Evolutionary conservation across 2,329 filamentous ascomycete genomes (phyloP).

Genomic region (Cercospora canescens): DNA sequence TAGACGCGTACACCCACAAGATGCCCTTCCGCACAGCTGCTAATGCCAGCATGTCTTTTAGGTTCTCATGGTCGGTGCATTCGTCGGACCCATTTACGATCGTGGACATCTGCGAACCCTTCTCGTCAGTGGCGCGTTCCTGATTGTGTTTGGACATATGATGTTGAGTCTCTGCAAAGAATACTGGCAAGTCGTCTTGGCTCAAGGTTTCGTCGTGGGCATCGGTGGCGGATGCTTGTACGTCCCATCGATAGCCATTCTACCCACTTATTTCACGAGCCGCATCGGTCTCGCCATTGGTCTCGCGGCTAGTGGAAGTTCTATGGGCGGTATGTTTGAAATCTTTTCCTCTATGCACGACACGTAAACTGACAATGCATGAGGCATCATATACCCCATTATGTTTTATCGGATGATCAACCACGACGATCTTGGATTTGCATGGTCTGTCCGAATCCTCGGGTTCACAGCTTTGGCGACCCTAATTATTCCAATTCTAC

Average conservation of each 20-base stretch:
- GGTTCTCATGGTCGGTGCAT: conserved; percentile 46
- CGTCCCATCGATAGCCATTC: conserved; percentile 48
- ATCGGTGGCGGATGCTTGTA: conserved; percentile 47
- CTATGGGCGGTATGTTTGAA: conserved; percentile 30
- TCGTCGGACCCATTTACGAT: conserved; percentile 53
- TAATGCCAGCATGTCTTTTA: neutral
- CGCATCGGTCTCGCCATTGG: conserved; percentile 48
- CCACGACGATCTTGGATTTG: conserved; percentile 31
- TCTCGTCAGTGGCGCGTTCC: conserved; percentile 43
- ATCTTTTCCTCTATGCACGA: neutral
- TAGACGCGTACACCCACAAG: neutral
- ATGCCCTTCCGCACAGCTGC: neutral
- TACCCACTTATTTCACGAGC: conserved; percentile 50
- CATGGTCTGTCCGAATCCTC: conserved; percentile 34
- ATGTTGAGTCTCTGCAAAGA: conserved; percentile 50
- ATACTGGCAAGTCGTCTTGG: conserved; percentile 53
- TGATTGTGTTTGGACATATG: conserved; percentile 53
- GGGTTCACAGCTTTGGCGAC: conserved; percentile 37
- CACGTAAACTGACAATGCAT: neutral
- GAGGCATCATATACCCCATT: conserved; percentile 38
- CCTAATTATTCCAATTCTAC: conserved; percentile 31
- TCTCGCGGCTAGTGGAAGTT: conserved; percentile 47
- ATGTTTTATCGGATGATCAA: conserved; percentile 37
- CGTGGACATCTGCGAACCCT: conserved; percentile 49
- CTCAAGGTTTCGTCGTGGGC: conserved; percentile 52